A percentile compares a stretch with the other conserved stretches of the same genome.
These are phyloP conservation scores for Anastatica hierochuntica DNA, from an alignment of 345 rosid species.

Conservation along the genomic window DNA sequence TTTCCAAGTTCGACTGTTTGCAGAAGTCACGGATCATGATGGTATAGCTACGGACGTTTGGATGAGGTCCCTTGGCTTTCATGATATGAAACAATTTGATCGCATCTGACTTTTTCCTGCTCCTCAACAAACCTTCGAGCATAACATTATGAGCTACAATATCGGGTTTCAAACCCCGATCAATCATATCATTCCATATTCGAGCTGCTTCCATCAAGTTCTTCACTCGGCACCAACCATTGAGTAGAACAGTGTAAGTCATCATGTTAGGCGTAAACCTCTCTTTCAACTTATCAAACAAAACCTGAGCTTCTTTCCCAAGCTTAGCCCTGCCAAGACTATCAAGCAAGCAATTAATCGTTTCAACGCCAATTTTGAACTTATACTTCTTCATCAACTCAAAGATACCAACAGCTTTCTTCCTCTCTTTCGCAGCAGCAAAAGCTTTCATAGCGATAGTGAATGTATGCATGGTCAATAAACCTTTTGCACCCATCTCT, in stretches of 20 bases:
- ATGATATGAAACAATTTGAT: slow-evolving; percentile 73
- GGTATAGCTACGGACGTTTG: slow-evolving; percentile 63
- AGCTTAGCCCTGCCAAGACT: slow-evolving; percentile 79
- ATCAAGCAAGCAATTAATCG: slow-evolving; percentile 66
- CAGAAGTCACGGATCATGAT: slow-evolving; percentile 60
- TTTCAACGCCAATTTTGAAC: slow-evolving; percentile 52
- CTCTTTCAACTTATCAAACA: slow-evolving; percentile 59
- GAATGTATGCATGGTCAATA: slow-evolving; percentile 65
- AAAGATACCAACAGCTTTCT: slow-evolving; percentile 75
- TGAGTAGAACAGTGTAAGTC: slow-evolving; percentile 69
- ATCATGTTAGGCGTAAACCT: slow-evolving; percentile 64
- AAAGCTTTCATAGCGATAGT: slow-evolving; percentile 63
- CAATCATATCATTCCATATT: slow-evolving; percentile 85
- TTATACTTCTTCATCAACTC: slow-evolving; percentile 87
- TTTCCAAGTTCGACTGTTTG: slow-evolving; percentile 62
- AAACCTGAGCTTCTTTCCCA: slow-evolving; percentile 63
- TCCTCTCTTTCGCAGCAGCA: slow-evolving; percentile 86
- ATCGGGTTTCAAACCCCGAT: slow-evolving; percentile 70
- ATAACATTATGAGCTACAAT: slow-evolving; percentile 58
- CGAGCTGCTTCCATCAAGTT: slow-evolving; percentile 88
- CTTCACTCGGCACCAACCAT: slow-evolving; percentile 69
- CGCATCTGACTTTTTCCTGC: slow-evolving; percentile 59
- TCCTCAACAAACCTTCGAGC: slow-evolving; percentile 73
- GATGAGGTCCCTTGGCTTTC: slow-evolving; percentile 73
- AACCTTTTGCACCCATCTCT: slow-evolving; percentile 66